Percentiles rank a stretch among this genome's conserved stretches.
These are phyloP conservation scores for Ascochyta koolunga DNA, from an alignment of 2,329 filamentous ascomycete species.

Conservation along the genomic window DNA sequence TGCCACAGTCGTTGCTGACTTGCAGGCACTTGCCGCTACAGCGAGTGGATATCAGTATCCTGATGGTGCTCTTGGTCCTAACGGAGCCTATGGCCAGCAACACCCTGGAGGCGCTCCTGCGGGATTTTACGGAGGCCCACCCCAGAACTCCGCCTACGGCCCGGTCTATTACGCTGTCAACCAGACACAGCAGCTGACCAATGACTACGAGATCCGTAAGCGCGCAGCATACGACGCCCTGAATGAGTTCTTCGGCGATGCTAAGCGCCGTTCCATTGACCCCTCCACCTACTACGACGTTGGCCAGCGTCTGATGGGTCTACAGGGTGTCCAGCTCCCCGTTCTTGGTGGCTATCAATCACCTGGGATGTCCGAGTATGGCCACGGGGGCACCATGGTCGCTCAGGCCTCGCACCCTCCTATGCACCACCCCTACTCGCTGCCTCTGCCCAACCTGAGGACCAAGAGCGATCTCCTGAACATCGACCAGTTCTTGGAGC, in stretches of 20 bases:
- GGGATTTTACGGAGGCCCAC: constrained; percentile 60
- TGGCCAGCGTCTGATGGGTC: constrained; percentile 82
- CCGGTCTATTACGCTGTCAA: constrained; percentile 80
- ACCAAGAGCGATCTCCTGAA: constrained; percentile 94
- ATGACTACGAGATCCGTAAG: constrained; percentile 76
- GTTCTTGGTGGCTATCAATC: constrained; percentile 40
- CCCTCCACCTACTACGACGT: constrained; percentile 89
- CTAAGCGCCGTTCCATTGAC: constrained; percentile 90
- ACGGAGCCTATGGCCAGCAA: constrained; percentile 54
- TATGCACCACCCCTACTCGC: constrained; percentile 81
- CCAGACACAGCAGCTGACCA: constrained; percentile 70
- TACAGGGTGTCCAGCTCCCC: constrained; percentile 70
- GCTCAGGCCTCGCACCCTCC: constrained; percentile 64
- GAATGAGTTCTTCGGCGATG: constrained; percentile 91
- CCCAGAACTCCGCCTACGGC: constrained; percentile 63
- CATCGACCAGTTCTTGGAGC: constrained; percentile 92
- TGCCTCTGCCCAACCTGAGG: constrained; percentile 86
- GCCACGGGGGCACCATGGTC: constrained; percentile 59
- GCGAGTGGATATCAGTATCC: constrained; percentile 57
- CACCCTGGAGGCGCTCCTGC: constrained; percentile 56
- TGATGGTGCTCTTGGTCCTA: constrained; percentile 46
- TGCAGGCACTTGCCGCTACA: constrained; percentile 57
- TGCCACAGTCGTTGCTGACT: constrained; percentile 52
- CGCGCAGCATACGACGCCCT: constrained; percentile 81
- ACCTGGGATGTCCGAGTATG: constrained; percentile 58